Percentiles rank a stretch among this genome's conserved stretches.
Conservation (phyloP, 768 basidiomycete species). For the Podaxis sp. region DNA sequence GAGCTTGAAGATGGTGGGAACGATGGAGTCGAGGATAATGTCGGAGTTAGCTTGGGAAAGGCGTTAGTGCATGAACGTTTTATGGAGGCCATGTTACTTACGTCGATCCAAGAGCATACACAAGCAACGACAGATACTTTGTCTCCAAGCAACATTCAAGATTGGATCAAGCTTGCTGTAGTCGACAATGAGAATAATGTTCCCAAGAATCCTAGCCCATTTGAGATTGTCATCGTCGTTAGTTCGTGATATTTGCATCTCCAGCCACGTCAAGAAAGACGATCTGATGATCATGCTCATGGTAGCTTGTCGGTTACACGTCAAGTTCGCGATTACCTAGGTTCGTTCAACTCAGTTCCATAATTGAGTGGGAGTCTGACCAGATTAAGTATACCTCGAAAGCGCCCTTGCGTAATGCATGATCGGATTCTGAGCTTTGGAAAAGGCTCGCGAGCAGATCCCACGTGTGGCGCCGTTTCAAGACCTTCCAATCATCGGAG, state of each 20-base stretch:
- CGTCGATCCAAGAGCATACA: background rate
- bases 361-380: background rate
- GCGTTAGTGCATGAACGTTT: background rate
- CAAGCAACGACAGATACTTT: conserved; percentile 9
- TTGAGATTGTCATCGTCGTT: conserved; percentile 43
- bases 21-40: background rate
- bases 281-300: conserved; percentile 72
- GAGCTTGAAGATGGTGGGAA: conserved; percentile 4
- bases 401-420: conserved; percentile 52
- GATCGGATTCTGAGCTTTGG: conserved; percentile 61
- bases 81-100: background rate
- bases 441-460: conserved; percentile 83
- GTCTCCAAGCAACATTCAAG: background rate
- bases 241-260: conserved; percentile 57
- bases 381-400: conserved; percentile 54
- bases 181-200: conserved; percentile 54
- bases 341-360: background rate
- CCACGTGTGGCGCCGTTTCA: conserved; percentile 85
- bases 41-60: background rate
- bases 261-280: conserved; percentile 78
- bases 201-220: conserved; percentile 69
- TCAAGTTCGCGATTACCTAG: conserved; percentile 75
- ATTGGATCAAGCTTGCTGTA: conserved; percentile 43
- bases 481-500: conserved; percentile 76
- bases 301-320: conserved; percentile 66